Evolutionary conservation across 495 filamentous ascomycete genomes (phyloP).

Genomic region (Hyaloscypha variabilis): DNA sequence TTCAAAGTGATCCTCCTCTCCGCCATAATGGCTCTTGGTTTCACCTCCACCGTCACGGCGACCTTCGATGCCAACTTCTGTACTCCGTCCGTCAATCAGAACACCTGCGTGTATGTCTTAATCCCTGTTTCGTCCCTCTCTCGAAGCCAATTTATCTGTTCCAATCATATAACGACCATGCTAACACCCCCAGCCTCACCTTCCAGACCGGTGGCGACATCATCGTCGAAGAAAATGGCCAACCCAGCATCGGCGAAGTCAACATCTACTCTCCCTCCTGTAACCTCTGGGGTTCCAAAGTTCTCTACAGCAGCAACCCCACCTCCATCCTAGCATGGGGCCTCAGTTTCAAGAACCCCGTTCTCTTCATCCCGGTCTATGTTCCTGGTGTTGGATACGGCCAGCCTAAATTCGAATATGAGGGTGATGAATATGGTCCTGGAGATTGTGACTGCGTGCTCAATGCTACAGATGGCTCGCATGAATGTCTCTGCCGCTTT

Average conservation of each 20-base stretch:
- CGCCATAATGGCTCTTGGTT: too few relatives aligned
- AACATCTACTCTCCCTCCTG: background rate
- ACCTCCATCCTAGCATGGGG: background rate
- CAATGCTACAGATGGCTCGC: background rate
- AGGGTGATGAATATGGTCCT: background rate
- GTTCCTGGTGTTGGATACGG: background rate
- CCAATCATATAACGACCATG: background rate
- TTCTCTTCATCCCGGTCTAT: background rate
- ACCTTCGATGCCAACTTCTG: too few relatives aligned
- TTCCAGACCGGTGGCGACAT: background rate
- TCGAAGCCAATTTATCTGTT: background rate
- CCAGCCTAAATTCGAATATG: background rate
- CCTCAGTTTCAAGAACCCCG: background rate
- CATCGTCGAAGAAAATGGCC: too few relatives aligned
- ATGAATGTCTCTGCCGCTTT: background rate
- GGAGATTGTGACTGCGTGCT: background rate
- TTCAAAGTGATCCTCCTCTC: too few relatives aligned
- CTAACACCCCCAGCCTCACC: background rate
- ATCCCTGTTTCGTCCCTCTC: background rate
- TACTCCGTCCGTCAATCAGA: too few relatives aligned
- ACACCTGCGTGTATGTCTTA: background rate
- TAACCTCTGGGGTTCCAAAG: background rate
- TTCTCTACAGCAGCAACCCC: background rate
- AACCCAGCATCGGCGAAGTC: background rate
- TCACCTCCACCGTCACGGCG: too few relatives aligned